Conservation (phyloP, 139 green algal species). For the Chlamydomonas sphaeroides region DNA sequence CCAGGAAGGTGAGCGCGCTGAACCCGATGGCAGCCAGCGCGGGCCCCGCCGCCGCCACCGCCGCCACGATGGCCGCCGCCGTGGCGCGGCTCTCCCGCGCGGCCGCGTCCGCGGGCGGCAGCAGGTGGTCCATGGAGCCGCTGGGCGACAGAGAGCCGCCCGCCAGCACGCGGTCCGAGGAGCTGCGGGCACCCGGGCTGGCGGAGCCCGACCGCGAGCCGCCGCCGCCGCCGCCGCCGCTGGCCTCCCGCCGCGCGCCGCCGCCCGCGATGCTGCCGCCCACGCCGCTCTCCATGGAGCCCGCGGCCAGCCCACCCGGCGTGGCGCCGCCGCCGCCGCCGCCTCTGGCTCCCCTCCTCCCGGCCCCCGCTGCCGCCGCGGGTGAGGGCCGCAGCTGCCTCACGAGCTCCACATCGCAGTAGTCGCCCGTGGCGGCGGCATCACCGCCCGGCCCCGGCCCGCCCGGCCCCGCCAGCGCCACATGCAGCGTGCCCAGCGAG, state of each 20-base stretch:
- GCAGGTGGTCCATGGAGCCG: neutral
- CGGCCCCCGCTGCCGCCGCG: too few relatives aligned
- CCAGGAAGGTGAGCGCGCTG: conserved; percentile 21
- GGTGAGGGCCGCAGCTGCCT: too few relatives aligned
- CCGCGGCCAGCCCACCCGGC: too few relatives aligned
- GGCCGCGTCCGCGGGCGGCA: neutral
- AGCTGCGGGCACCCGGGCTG: too few relatives aligned
- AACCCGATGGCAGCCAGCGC: conserved; percentile 1
- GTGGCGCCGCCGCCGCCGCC: too few relatives aligned
- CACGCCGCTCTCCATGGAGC: too few relatives aligned
- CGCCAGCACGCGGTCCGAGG: too few relatives aligned
- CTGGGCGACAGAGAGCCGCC: neutral
- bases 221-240: too few relatives aligned
- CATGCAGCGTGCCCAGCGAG: conserved; percentile 11
- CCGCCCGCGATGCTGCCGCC: too few relatives aligned
- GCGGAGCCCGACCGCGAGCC: too few relatives aligned
- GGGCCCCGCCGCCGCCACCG: neutral
- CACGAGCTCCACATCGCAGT: neutral
- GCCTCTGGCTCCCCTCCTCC: too few relatives aligned
- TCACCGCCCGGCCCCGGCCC: neutral
- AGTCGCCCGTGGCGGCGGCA: neutral
- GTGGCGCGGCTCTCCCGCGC: conserved; percentile 9
- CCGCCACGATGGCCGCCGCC: neutral
- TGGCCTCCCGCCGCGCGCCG: too few relatives aligned
- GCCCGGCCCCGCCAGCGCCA: neutral